A percentile compares a stretch with the other conserved stretches of the same genome.
phyloP scores from a whole-genome alignment of 441 rosid genomes.

The Corymbia citriodora region DNA sequence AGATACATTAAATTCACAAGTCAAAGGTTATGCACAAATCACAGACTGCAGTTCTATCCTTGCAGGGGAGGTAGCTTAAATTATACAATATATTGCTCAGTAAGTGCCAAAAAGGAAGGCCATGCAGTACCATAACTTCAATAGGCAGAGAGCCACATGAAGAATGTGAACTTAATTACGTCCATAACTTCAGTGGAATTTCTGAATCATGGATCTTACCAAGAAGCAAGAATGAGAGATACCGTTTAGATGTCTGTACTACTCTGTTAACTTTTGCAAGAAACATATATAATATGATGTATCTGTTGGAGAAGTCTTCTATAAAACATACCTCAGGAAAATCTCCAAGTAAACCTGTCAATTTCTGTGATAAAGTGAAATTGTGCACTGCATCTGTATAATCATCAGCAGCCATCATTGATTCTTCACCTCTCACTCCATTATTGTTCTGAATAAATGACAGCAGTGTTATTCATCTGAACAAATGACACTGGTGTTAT shows the following conservation, averaged over 20 bases:
- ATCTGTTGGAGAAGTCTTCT: neutral
- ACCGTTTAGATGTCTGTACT: neutral
- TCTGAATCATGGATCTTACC: neutral
- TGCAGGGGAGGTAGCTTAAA: neutral
- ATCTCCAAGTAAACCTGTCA: slow-evolving; percentile 70
- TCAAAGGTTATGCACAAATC: neutral
- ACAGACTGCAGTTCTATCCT: neutral
- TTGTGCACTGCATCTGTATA: slow-evolving; percentile 83
- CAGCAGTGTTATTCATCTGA: neutral
- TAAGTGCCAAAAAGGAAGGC: neutral
- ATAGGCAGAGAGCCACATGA: neutral
- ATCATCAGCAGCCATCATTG: slow-evolving; percentile 55
- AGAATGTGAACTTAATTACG: neutral
- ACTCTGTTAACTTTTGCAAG: neutral
- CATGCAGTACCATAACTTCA: neutral
- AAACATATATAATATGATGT: neutral
- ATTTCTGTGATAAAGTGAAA: slow-evolving; percentile 74
- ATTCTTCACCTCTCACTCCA: slow-evolving; percentile 43
- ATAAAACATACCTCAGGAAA: slow-evolving; percentile 69
- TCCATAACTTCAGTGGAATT: neutral
- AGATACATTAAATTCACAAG: neutral
- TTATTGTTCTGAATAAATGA: slow-evolving; percentile 27
- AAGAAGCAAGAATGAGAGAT: neutral
- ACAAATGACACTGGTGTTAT: slow-evolving; percentile 1
- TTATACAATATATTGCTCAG: neutral